Evolutionary conservation across 257 asterid species (phyloP), one percentile per base, ranked within the genome.

Genomic region (Gardenia jasminoides): DNA sequence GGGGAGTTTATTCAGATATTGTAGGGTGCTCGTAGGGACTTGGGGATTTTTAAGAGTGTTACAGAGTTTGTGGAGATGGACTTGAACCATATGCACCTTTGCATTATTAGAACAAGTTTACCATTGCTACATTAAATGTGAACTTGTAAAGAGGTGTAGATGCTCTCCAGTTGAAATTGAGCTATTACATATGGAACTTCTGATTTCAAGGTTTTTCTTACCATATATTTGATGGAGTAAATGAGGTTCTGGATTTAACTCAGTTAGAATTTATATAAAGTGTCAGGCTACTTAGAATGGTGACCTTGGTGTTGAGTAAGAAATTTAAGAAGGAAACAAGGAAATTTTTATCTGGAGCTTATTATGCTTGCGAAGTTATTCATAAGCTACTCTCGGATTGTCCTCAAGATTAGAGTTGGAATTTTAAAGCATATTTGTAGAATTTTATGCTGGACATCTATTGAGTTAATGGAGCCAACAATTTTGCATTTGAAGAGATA

Each of bases 91-190:
- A 7, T 59, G 54, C 16, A 39, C n/a, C 39, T 47, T 17, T 52
- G 67, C 33, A n/a, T 20, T 39, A 33, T 6, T 41, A 3, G 16
- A 70, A 58, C 13, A 56, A 26, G 69, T 36, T 28, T 31, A 36
- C 69, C 65, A 2, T 31, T 41, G 6, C 73, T 30, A n/a, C 28
- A 19, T 3, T 16, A 48, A 52, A 6, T 3, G 15, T 74, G 44
- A 39, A 43, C 75, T 78, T 58, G 10, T 58, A 50, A 65, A 39
- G 19, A 46, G 20, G 43, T 50, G 46, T 22, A 24, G 19, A 43
- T 50, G 67, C 16, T 78, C 77, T 78, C 43, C 65, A 28, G 76
- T 56, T 78, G 22, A 11, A 36, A 46, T 67, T 39, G 24, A 70
- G 64, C 52, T 56, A 69, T n/a, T 36, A 39, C 74, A 48, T 3